A percentile compares a stretch with the other conserved stretches of the same genome.
Conservation (phyloP, 78 protist genomes). For the Monocercomonoides exilis region DNA sequence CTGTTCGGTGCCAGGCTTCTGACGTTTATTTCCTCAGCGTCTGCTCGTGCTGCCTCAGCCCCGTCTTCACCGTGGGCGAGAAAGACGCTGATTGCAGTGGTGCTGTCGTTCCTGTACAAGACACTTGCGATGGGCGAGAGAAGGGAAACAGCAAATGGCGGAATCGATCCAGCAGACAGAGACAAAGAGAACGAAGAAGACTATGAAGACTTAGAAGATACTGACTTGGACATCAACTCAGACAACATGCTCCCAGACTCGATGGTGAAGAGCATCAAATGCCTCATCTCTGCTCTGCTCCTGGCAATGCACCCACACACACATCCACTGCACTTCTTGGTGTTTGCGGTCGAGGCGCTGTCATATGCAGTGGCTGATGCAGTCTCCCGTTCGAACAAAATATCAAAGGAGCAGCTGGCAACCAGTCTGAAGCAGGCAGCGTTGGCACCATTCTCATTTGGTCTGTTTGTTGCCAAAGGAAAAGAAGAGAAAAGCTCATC, state of each 20-base stretch:
- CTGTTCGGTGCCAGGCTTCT: neutral
- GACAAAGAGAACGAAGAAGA: no score
- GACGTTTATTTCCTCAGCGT: neutral
- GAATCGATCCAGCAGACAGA: no score
- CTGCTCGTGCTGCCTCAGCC: neutral
- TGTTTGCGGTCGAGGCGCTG: no score
- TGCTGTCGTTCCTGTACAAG: neutral
- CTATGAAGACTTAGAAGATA: no score
- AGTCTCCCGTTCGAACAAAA: no score
- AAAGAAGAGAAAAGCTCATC: no score
- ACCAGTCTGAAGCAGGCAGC: no score
- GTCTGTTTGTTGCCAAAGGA: no score
- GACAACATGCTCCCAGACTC: neutral
- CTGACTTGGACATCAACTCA: neutral
- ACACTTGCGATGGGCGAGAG: neutral
- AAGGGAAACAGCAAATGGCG: no score
- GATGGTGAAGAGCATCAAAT: neutral
- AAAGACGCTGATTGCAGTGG: neutral
- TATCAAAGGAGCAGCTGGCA: no score
- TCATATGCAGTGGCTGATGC: no score
- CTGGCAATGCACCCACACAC: neutral
- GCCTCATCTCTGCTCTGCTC: neutral
- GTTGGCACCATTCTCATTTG: no score
- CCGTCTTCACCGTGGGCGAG: neutral
- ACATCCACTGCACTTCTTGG: neutral